These are phyloP conservation scores for Bimuria novae-zelandiae DNA, from an alignment of 2,329 filamentous ascomycete genomes.

Conservation along the genomic window DNA sequence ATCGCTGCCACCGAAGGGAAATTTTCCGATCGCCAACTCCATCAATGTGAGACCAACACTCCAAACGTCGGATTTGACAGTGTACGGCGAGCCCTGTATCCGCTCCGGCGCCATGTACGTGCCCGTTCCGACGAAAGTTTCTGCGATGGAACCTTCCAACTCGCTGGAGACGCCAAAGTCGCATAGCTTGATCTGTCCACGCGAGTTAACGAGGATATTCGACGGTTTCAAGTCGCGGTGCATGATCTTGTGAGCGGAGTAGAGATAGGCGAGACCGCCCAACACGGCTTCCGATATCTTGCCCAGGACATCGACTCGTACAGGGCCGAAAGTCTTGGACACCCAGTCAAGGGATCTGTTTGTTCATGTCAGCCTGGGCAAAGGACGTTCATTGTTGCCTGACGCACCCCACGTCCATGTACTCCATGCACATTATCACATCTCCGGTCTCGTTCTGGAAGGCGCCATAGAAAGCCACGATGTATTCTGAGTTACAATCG, in stretches of 20 bases:
- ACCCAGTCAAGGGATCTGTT: slow-evolving; percentile 86
- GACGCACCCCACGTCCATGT: slow-evolving; percentile 96
- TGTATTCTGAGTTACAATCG: slow-evolving; percentile 94
- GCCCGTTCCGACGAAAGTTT: slow-evolving; percentile 97
- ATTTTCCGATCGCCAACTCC: slow-evolving; percentile 96
- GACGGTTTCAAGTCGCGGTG: slow-evolving; percentile 98
- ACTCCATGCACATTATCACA: slow-evolving; percentile 99
- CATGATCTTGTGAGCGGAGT: slow-evolving; percentile 96
- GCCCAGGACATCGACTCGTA: slow-evolving; percentile 93
- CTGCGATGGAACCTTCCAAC: slow-evolving; percentile 94
- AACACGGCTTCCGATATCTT: slow-evolving; percentile 97
- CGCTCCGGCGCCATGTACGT: slow-evolving; percentile 99
- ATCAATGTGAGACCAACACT: slow-evolving; percentile 94
- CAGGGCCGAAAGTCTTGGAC: slow-evolving; percentile 90
- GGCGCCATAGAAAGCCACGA: slow-evolving; percentile 96
- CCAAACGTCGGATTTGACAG: slow-evolving; percentile 98
- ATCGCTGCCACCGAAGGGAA: slow-evolving; percentile 88
- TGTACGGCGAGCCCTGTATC: slow-evolving; percentile 96
- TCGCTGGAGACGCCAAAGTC: slow-evolving; percentile 99
- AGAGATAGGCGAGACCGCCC: slow-evolving; percentile 91
- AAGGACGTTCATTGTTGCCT: slow-evolving; percentile 1
- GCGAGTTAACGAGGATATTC: slow-evolving; percentile 94
- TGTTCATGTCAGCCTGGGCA: slow-evolving; percentile 17
- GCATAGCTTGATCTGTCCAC: slow-evolving; percentile 93
- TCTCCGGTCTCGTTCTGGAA: slow-evolving; percentile 97